Conservation (phyloP, 768 basidiomycete species). For the Coprinellus aureogranulatus region DNA sequence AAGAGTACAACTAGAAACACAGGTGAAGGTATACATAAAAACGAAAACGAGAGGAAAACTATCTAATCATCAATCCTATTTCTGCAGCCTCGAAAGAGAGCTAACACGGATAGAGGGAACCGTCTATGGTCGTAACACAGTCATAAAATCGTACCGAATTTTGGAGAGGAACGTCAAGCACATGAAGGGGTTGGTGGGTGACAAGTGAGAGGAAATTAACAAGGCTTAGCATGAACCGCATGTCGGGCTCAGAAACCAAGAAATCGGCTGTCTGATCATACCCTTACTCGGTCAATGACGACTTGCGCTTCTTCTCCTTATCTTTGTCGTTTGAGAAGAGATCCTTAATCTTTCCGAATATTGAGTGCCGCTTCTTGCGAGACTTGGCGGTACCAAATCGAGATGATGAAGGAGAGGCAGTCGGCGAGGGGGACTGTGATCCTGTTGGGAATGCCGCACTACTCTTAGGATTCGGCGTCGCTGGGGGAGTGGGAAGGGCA, state of each 20-base stretch:
- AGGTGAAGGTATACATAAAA: neutral
- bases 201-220: neutral
- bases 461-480: conserved; percentile 17
- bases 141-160: neutral
- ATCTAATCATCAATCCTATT: neutral
- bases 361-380: conserved; percentile 51
- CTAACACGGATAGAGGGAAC: neutral
- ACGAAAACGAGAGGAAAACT: neutral
- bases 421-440: conserved; percentile 13
- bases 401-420: conserved; percentile 17
- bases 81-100: neutral
- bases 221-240: neutral
- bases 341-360: conserved; percentile 53
- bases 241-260: too few relatives aligned
- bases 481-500: conserved; percentile 10
- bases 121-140: conserved; percentile 1
- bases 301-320: conserved; percentile 26
- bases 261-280: too few relatives aligned
- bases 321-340: conserved; percentile 49
- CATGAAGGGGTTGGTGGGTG: neutral
- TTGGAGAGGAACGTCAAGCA: neutral
- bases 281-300: too few relatives aligned
- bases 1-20: neutral
- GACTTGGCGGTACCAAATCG: conserved; percentile 23
- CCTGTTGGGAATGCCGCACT: conserved; percentile 5